A percentile compares a stretch with the other conserved stretches of the same genome.
Evolutionary conservation across 176 grass and related monocot genomes (phyloP).

Genomic region (barley (Hordeum vulgare)): DNA sequence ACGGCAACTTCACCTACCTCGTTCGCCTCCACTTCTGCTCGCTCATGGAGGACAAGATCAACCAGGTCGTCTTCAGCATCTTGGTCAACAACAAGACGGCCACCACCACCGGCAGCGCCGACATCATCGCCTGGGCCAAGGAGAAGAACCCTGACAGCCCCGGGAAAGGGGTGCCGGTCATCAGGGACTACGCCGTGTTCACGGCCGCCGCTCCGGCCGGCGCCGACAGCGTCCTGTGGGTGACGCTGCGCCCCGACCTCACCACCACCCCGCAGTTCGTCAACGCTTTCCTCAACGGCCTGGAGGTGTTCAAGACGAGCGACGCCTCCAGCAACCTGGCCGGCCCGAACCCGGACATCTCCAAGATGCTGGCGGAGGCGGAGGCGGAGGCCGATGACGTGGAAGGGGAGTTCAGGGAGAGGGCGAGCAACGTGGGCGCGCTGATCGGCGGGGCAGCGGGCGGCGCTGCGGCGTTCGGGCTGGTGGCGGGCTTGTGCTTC

Average conservation of each 20-base stretch:
- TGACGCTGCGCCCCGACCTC: slow-evolving; percentile 33
- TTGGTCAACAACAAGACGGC: slow-evolving; percentile 66
- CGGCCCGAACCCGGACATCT: slow-evolving; percentile 63
- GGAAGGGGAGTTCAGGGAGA: slow-evolving; percentile 12
- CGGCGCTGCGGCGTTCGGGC: slow-evolving; percentile 41
- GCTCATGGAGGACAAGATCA: slow-evolving; percentile 32
- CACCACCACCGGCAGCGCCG: not conserved
- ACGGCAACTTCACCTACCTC: slow-evolving; percentile 67
- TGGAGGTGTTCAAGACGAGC: slow-evolving; percentile 68
- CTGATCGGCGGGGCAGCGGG: slow-evolving; percentile 47
- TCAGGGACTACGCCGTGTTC: slow-evolving; percentile 47
- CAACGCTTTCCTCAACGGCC: slow-evolving; percentile 50
- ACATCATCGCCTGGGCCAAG: slow-evolving; percentile 45
- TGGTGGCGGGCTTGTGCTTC: slow-evolving; percentile 35
- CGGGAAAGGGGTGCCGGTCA: slow-evolving; percentile 43
- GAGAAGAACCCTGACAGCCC: no score
- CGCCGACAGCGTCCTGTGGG: slow-evolving; percentile 42
- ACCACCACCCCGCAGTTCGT: slow-evolving; percentile 22
- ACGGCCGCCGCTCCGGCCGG: not conserved
- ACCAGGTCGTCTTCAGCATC: slow-evolving; percentile 58
- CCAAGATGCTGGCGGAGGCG: slow-evolving; percentile 33
- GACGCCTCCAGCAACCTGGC: slow-evolving; percentile 57
- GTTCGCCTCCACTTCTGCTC: slow-evolving; percentile 69
- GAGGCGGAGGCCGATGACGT: not conserved
- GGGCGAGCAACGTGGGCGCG: slow-evolving; percentile 2